Evolutionary conservation across 2,329 filamentous ascomycete genomes (phyloP).

Genomic region (Aspergillus sp.): DNA sequence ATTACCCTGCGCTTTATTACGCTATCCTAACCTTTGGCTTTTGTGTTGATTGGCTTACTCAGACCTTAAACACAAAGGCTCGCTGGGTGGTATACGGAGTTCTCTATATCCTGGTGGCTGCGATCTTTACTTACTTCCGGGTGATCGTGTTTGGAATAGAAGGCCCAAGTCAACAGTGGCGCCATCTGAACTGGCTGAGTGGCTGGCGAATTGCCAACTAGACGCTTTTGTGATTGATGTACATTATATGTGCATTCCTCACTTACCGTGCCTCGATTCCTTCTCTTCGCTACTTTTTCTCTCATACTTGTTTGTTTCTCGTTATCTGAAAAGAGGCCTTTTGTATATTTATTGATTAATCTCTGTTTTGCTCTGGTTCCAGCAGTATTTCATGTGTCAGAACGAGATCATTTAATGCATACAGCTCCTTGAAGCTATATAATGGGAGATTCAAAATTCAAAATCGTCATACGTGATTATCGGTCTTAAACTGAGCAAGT

Average conservation of each 20-base stretch:
- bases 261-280: not conserved
- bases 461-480: not conserved
- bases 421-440: not conserved
- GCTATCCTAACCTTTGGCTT: constrained; percentile 89
- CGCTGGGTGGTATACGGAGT: constrained; percentile 70
- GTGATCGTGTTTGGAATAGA: constrained; percentile 97
- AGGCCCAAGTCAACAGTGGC: constrained; percentile 78
- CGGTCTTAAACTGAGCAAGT: not conserved
- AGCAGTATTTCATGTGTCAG: not conserved
- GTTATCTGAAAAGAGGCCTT: not conserved
- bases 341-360: constrained; percentile 6
- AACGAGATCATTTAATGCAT: not conserved
- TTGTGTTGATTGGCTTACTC: constrained; percentile 78
- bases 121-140: constrained; percentile 85
- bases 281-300: not conserved
- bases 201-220: constrained; percentile 74
- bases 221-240: not conserved
- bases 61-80: constrained; percentile 62
- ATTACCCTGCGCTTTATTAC: constrained; percentile 98
- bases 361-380: not conserved
- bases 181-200: constrained; percentile 90
- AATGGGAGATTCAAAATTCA: not conserved
- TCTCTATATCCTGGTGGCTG: constrained; percentile 73
- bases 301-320: not conserved
- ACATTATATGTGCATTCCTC: not conserved